phyloP scores from a whole-genome alignment of 495 filamentous ascomycete species.

The Aspergillus diversus region DNA sequence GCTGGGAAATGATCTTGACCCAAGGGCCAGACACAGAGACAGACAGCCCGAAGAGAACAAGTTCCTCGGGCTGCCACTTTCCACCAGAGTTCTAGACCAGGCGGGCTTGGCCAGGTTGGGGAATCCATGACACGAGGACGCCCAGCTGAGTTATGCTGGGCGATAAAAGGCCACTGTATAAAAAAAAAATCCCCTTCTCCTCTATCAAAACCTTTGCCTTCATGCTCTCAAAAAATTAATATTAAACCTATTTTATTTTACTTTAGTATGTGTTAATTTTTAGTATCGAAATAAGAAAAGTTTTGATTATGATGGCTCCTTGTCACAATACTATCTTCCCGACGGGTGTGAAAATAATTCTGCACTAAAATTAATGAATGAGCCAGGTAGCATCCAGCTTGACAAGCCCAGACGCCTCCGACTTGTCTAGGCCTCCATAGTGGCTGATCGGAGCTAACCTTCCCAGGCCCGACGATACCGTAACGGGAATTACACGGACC shows the following conservation, averaged over 20 bases:
- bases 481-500: slow-evolving; percentile 28
- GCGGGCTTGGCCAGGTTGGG: slow-evolving; percentile 26
- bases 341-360: neutral
- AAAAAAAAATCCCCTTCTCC: neutral
- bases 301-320: neutral
- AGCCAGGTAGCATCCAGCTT: slow-evolving; percentile 6
- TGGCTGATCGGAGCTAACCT: slow-evolving; percentile 29
- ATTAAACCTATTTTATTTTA: neutral
- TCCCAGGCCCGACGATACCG: slow-evolving; percentile 18
- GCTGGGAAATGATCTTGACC: slow-evolving; percentile 20
- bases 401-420: slow-evolving; percentile 17
- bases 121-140: slow-evolving; percentile 33
- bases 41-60: slow-evolving; percentile 14
- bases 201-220: neutral
- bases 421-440: slow-evolving; percentile 31
- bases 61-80: slow-evolving; percentile 29
- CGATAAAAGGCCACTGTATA: neutral
- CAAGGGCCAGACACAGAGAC: slow-evolving; percentile 20
- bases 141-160: slow-evolving; percentile 15
- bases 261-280: neutral
- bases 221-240: neutral
- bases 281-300: too few species aligned
- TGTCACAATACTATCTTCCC: neutral
- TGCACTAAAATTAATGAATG: slow-evolving; percentile 7
- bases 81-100: slow-evolving; percentile 32